Base-by-base conservation (phyloP, 1,284 basidiomycete species). In the Fomitopsis palustris region DNA sequence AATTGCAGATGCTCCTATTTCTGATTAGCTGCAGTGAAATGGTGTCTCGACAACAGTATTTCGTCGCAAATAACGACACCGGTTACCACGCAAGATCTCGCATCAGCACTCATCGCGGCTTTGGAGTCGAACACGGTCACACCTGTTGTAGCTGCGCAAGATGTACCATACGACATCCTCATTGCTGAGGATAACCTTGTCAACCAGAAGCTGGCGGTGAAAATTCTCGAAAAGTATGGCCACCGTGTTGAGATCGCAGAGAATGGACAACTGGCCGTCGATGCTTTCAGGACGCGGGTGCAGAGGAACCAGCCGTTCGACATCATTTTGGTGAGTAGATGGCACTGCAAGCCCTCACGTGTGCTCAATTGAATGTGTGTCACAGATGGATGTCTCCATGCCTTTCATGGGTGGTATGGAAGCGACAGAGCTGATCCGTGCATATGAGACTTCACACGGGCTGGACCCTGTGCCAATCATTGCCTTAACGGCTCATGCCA, bases 171-270 rank as follows among this genome's bases (percentile, higher is more conserved):
- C 75, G 93, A 93, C 73, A 96, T 98, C 63, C 81, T 99, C n/a
- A 84, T 99, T 7, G 96, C 96, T 0, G 96, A 99, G 73, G 97
- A 99, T 74, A 99, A 99, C 70, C 78, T 96, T 65, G 96, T 99
- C 62, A 99, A 99, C 77, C 96, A 99, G 79, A 94, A 95, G 72
- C 77, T 99, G 6, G 97, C 97, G 0, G 92, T 97, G 66, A 98
- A 98, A 81, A 94, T 99, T 65, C 79, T 99, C 37, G 95, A 98
- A 77, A 96, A 95, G 71, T 96, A 96, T 56, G 96, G 96, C 0
- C 97, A 99, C 74, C 86, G 87, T 43, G 95, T 98, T 35, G 95
- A 98, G 77, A 95, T 99, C 60, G 97, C 96, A 17, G 96, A 98
- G 80, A 99, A 99, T 69, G 97, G 97, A 9, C 90, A 91, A 68